These are phyloP conservation scores for Thermomucor indicae-seudaticae DNA, from an alignment of 371 early-diverging fungal species.

Conservation along the genomic window DNA sequence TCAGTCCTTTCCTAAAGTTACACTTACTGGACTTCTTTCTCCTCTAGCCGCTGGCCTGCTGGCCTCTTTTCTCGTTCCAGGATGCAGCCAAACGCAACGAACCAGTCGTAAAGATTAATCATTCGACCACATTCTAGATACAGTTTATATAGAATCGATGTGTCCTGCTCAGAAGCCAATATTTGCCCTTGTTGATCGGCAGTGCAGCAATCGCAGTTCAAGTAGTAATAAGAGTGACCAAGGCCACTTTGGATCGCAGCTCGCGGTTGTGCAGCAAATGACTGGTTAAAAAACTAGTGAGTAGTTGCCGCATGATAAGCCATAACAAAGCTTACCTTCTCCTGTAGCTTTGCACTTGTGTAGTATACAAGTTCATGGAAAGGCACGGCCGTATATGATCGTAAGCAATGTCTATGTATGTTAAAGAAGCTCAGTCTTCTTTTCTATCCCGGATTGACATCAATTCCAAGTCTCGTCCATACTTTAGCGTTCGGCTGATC, in stretches of 20 bases:
- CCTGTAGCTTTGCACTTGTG: slow-evolving; percentile 58
- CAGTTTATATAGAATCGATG: slow-evolving; percentile 79
- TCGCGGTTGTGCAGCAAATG: slow-evolving; percentile 82
- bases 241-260: slow-evolving; percentile 82
- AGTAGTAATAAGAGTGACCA: slow-evolving; percentile 68
- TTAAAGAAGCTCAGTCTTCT: not conserved
- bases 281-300: slow-evolving; percentile 26
- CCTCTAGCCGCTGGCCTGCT: slow-evolving; percentile 23
- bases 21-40: slow-evolving; percentile 49
- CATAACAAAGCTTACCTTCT: slow-evolving; percentile 51
- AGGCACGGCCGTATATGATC: slow-evolving; percentile 52
- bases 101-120: slow-evolving; percentile 94
- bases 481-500: slow-evolving; percentile 33
- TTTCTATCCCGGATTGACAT: not conserved
- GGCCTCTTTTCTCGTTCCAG: slow-evolving; percentile 48
- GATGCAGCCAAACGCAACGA: slow-evolving; percentile 72
- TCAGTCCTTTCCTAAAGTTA: not conserved
- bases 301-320: too few relatives aligned
- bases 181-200: slow-evolving; percentile 27
- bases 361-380: slow-evolving; percentile 78
- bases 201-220: slow-evolving; percentile 72
- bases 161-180: slow-evolving; percentile 73
- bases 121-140: slow-evolving; percentile 89
- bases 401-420: slow-evolving; percentile 38
- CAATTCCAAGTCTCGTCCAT: slow-evolving; percentile 7